phyloP scores from a whole-genome alignment of 2,329 filamentous ascomycete species.

The Alternaria incomplexa region DNA sequence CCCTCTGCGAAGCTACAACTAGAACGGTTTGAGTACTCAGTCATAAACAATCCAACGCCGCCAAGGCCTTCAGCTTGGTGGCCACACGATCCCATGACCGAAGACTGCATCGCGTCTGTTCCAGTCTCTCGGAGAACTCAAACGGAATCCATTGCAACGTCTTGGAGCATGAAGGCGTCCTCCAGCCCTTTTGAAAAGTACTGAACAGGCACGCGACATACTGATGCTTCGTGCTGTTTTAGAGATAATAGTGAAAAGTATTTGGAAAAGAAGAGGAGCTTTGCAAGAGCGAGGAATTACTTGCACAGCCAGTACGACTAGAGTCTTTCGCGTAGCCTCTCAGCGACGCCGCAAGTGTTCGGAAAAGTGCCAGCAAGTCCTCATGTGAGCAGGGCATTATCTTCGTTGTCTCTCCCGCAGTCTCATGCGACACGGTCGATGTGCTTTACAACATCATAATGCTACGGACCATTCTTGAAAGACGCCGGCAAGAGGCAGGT shows the following conservation, averaged over 20 bases:
- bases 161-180: background rate
- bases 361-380: background rate
- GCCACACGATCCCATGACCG: background rate
- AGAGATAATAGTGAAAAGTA: too few species aligned
- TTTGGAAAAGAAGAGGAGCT: too few species aligned
- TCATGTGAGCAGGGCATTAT: rapidly evolving
- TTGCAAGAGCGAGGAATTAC: background rate
- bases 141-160: rapidly evolving
- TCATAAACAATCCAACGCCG: background rate
- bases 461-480: rapidly evolving
- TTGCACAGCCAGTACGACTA: rapidly evolving
- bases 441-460: background rate
- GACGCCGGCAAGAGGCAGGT: background rate
- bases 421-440: background rate
- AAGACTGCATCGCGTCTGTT: background rate
- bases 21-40: rapidly evolving
- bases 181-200: background rate
- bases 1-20: background rate
- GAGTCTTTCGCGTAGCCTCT: background rate
- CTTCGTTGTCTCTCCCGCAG: rapidly evolving
- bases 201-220: too few species aligned
- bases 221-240: too few species aligned
- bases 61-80: background rate
- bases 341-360: rapidly evolving
- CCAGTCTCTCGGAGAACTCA: background rate